Evolutionary conservation across 768 basidiomycete species (phyloP).

Genomic region (Hygrocybe punicea): DNA sequence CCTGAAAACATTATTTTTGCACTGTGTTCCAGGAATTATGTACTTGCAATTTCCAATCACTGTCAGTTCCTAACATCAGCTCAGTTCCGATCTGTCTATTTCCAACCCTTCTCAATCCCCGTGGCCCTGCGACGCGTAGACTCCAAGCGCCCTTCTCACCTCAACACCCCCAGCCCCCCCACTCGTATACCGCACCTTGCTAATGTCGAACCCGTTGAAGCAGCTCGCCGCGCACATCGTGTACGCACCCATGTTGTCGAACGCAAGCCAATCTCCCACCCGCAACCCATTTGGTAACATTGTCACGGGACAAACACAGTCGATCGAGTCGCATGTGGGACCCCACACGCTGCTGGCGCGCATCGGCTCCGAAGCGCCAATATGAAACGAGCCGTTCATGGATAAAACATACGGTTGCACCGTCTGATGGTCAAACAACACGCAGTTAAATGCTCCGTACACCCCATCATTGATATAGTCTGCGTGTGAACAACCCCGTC

Average conservation of each 20-base stretch:
- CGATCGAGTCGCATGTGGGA: slow-evolving; percentile 97
- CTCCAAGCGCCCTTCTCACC: slow-evolving; percentile 49
- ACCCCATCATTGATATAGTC: slow-evolving; percentile 99
- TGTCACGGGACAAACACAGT: slow-evolving; percentile 72
- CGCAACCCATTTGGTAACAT: slow-evolving; percentile 64
- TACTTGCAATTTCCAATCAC: no score
- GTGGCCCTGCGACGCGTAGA: slow-evolving; percentile 45
- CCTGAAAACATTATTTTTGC: not conserved
- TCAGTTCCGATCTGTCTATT: slow-evolving; percentile 5
- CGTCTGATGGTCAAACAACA: slow-evolving; percentile 93
- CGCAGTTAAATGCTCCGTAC: slow-evolving; percentile 95
- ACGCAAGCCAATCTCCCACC: slow-evolving; percentile 98
- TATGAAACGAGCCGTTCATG: slow-evolving; percentile 63
- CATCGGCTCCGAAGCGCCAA: slow-evolving; percentile 36
- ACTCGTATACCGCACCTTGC: slow-evolving; percentile 75
- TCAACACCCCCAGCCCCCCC: slow-evolving; percentile 53
- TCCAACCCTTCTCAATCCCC: slow-evolving; percentile 29
- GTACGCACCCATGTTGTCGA: slow-evolving; percentile 97
- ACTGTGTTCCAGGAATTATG: no score
- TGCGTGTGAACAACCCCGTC: slow-evolving; percentile 28
- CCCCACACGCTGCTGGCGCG: slow-evolving; percentile 85
- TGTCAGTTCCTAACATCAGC: no score
- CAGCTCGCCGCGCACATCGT: slow-evolving; percentile 95
- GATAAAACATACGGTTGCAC: slow-evolving; percentile 82
- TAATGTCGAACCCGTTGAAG: slow-evolving; percentile 88